Conservation (phyloP, 306 rosid species). For the Gastrolobium villosum region DNA sequence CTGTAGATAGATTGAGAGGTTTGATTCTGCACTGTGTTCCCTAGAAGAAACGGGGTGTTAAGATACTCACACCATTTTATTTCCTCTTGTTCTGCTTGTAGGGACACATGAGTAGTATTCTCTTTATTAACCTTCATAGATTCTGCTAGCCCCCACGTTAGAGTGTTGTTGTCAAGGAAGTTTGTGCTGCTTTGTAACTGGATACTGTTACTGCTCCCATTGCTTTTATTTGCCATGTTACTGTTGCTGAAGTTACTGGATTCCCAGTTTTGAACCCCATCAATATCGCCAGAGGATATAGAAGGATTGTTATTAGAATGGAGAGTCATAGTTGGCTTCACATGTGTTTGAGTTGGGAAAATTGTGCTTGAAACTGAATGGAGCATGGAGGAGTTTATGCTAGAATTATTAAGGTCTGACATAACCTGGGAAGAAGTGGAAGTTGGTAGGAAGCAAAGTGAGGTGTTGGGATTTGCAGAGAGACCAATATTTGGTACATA, state of each 20-base stretch:
- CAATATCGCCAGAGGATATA: slow-evolving; percentile 53
- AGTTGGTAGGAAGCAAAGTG: slow-evolving; percentile 60
- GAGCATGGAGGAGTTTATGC: slow-evolving; percentile 52
- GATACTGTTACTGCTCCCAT: slow-evolving; percentile 45
- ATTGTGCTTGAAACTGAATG: slow-evolving; percentile 54
- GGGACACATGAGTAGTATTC: slow-evolving; percentile 35
- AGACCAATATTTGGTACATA: slow-evolving; percentile 56
- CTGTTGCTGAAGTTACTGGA: slow-evolving; percentile 45
- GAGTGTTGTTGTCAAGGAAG: slow-evolving; percentile 52
- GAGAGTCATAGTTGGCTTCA: slow-evolving; percentile 66
- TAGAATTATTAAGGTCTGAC: slow-evolving; percentile 60
- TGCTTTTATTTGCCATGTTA: slow-evolving; percentile 47
- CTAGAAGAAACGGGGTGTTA: slow-evolving; percentile 65
- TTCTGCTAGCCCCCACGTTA: slow-evolving; percentile 64
- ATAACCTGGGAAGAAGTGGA: slow-evolving; percentile 60
- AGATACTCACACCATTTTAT: slow-evolving; percentile 87
- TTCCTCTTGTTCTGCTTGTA: slow-evolving; percentile 66
- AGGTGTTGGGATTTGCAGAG: slow-evolving; percentile 54
- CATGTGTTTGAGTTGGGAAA: slow-evolving; percentile 55
- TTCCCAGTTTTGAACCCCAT: slow-evolving; percentile 72
- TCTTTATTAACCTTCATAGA: slow-evolving; percentile 55
- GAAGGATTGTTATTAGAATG: slow-evolving; percentile 57
- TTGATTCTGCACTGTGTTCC: slow-evolving; percentile 56
- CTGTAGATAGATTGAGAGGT: slow-evolving; percentile 62
- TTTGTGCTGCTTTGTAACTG: slow-evolving; percentile 50